Evolutionary conservation across 306 rosid genomes (phyloP), one percentile per base, ranked within the genome.

Genomic region (Pachyrhizus erosus): DNA sequence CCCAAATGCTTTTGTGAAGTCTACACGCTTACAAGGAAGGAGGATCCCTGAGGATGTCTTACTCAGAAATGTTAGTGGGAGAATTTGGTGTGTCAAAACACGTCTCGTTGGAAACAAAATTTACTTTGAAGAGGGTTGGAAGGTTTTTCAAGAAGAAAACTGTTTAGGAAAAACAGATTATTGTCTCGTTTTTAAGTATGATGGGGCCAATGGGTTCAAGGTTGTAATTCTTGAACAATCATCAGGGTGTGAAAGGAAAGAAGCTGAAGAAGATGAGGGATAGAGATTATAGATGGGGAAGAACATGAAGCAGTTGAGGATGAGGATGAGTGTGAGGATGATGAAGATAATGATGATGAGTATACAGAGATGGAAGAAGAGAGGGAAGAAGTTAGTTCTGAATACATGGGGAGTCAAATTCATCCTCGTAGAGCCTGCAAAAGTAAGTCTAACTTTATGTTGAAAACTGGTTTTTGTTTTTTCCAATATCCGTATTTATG

Each of bases 91-190:
- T 23, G 67, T 83, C 3, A 83, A 69, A 62, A 8, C 42, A 1
- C n/a, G 3, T 6, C 0, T 0, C 0, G 29, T 77, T 31, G 74
- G 13, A 4, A 18, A 3, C 0, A 13, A 49, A 3, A 5, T 46
- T 3, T 86, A 21, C 42, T 73, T 86, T 73, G 74, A 34, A 0
- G 43, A 27, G 67, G 86, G 86, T n/a, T 86, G 86, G 88, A 51
- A 82, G 54, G 9, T 0, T n/a, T 77, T 86, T 0, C 55, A 29
- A 27, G 70, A 26, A n/a, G 61, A 81, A 2, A 78, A 82, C 27
- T 42, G 8, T 66, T 3, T 86, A 26, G 31, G 79, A 55, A 18
- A 0, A 2, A 9, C 2, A 2, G 34, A 55, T 2, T 54, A 65
- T n/a, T n/a, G n/a, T 14, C 2, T 86, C 2, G 15, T 66, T 77